phyloP scores from a whole-genome alignment of 495 filamentous ascomycete species.

The Xylaria telfairii region DNA sequence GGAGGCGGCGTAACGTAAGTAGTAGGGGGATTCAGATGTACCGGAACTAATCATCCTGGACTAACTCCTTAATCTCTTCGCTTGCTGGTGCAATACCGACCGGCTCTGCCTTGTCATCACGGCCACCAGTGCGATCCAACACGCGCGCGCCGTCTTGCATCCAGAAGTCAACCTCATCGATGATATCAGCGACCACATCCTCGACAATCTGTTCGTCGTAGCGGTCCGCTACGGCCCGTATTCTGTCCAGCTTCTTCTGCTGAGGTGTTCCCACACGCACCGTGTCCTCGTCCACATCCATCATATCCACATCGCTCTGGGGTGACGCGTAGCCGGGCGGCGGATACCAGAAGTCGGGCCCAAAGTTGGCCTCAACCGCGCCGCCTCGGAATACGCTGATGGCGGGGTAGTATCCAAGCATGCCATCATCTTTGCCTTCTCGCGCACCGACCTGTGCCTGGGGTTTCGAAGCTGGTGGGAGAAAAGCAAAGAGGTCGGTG shows the following conservation, averaged over 20 bases:
- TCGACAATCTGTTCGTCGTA: constrained; percentile 96
- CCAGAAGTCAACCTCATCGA: constrained; percentile 89
- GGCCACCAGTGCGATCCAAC: constrained; percentile 46
- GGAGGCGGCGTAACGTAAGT: too few species aligned
- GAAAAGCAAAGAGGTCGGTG: constrained; percentile 85
- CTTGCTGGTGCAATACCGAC: constrained; percentile 47
- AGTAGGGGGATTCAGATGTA: not conserved
- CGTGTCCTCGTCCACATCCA: constrained; percentile 42
- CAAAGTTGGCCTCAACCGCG: constrained; percentile 89
- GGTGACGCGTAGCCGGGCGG: constrained; percentile 58
- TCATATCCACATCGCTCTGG: constrained; percentile 58
- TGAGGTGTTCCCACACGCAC: constrained; percentile 27
- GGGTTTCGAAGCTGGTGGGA: constrained; percentile 87
- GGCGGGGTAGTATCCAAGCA: constrained; percentile 93
- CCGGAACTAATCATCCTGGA: constrained; percentile 69
- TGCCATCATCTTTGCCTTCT: constrained; percentile 87
- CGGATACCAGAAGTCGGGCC: constrained; percentile 86
- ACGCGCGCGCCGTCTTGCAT: constrained; percentile 65
- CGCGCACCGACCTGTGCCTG: constrained; percentile 75
- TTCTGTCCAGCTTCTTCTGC: constrained; percentile 28
- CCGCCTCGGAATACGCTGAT: constrained; percentile 91
- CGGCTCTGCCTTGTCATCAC: constrained; percentile 47
- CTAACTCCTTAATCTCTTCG: constrained; percentile 67
- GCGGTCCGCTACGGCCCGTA: constrained; percentile 73
- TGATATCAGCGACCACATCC: constrained; percentile 87